Percentiles rank a stretch among this genome's conserved stretches.
phyloP scores from a whole-genome alignment of 2,329 filamentous ascomycete genomes.

The Neurospora sp. region DNA sequence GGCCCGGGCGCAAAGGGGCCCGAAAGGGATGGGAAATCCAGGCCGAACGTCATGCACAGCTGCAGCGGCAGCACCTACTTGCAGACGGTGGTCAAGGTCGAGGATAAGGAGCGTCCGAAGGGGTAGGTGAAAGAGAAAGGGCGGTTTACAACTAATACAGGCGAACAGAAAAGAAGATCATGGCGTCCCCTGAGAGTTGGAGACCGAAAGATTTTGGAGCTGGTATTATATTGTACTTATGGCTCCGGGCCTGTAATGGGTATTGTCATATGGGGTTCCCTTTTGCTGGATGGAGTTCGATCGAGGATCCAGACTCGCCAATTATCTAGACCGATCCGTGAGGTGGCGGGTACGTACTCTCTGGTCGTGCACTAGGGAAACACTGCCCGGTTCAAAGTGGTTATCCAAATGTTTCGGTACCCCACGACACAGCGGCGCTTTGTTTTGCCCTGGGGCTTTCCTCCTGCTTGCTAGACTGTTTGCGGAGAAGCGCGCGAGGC shows the following conservation, averaged over 20 bases:
- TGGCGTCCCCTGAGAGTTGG: background rate
- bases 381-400: background rate
- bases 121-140: background rate
- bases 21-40: conserved; percentile 10
- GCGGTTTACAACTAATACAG: background rate
- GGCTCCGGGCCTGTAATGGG: background rate
- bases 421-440: background rate
- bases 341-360: background rate
- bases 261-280: background rate
- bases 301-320: background rate
- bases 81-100: background rate
- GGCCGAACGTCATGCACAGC: conserved; percentile 14
- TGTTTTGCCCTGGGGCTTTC: background rate
- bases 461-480: background rate
- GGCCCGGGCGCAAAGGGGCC: conserved; percentile 14
- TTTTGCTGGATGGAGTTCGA: background rate
- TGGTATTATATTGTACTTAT: background rate
- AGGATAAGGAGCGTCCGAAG: background rate
- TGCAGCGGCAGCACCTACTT: conserved; percentile 1
- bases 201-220: background rate
- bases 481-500: background rate
- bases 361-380: background rate
- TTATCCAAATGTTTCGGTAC: background rate
- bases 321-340: background rate
- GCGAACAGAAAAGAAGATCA: background rate